Conservation (phyloP, 495 filamentous ascomycete genomes). For the Monascus purpureus region DNA sequence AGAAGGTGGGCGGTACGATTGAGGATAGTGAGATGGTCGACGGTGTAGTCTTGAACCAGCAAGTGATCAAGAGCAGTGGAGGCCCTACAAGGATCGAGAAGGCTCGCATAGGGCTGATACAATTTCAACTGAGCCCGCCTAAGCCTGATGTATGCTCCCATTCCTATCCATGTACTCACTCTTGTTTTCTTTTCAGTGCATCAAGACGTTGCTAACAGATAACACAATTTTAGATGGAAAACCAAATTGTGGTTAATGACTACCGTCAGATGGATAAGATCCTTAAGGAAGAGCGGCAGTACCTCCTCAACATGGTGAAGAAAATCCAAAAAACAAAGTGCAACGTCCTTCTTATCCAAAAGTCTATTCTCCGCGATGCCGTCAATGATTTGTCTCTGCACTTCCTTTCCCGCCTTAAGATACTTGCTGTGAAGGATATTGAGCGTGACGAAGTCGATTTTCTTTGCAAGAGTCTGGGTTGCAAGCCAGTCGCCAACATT, state of each 20-base stretch:
- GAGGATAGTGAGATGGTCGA: constrained; percentile 97
- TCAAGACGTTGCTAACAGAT: no score
- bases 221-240: no score
- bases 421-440: constrained; percentile 90
- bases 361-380: constrained; percentile 92
- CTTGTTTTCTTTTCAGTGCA: background rate
- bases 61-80: constrained; percentile 82
- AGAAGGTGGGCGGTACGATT: constrained; percentile 96
- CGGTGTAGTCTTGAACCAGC: constrained; percentile 83
- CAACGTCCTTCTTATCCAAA: constrained; percentile 96
- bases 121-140: constrained; percentile 94
- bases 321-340: constrained; percentile 99
- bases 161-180: background rate
- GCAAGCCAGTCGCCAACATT: constrained; percentile 97
- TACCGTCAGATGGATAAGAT: constrained; percentile 99
- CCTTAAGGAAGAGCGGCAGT: constrained; percentile 94
- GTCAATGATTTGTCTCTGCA: constrained; percentile 95
- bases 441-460: constrained; percentile 98
- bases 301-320: constrained; percentile 96
- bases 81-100: constrained; percentile 93
- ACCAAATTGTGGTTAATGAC: constrained; percentile 96
- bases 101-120: constrained; percentile 89
- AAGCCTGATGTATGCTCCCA: constrained; percentile 72
- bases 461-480: constrained; percentile 94
- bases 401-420: constrained; percentile 94